Evolutionary conservation across 306 rosid genomes (phyloP).

Genomic region (Vachellia collinsii): DNA sequence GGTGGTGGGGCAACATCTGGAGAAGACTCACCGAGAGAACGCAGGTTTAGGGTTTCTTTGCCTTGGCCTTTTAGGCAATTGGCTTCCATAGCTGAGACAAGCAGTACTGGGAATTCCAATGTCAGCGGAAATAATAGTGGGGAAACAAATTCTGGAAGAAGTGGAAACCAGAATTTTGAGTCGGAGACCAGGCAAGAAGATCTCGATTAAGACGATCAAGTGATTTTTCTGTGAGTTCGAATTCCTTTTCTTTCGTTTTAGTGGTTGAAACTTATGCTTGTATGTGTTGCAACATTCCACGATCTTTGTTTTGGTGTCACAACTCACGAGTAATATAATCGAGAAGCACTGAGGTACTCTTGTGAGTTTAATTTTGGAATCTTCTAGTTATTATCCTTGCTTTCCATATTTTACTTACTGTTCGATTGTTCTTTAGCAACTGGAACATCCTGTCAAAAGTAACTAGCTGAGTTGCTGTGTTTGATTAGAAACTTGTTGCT

Average conservation of each 20-base stretch:
- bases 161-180: conserved; percentile 68
- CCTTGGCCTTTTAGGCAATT: conserved; percentile 58
- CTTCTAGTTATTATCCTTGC: conserved; percentile 8
- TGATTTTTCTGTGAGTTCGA: conserved; percentile 51
- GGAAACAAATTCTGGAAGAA: conserved; percentile 56
- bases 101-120: conserved; percentile 55
- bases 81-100: conserved; percentile 62
- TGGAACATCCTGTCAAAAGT: not conserved
- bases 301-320: conserved; percentile 1
- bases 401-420: not conserved
- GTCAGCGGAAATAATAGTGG: conserved; percentile 50
- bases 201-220: conserved; percentile 65
- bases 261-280: conserved; percentile 25
- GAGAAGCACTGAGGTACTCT: conserved; percentile 14
- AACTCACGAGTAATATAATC: not conserved
- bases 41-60: conserved; percentile 65
- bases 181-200: conserved; percentile 91
- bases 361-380: conserved; percentile 3
- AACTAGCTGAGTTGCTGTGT: not conserved
- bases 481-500: conserved; percentile 25
- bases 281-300: not conserved
- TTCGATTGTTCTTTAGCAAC: conserved; percentile 2
- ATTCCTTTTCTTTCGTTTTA: conserved; percentile 23
- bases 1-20: conserved; percentile 35
- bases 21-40: conserved; percentile 54